Percentiles rank a stretch among this genome's conserved stretches.
phyloP scores from a whole-genome alignment of 345 rosid genomes.

The Punica granatum region DNA sequence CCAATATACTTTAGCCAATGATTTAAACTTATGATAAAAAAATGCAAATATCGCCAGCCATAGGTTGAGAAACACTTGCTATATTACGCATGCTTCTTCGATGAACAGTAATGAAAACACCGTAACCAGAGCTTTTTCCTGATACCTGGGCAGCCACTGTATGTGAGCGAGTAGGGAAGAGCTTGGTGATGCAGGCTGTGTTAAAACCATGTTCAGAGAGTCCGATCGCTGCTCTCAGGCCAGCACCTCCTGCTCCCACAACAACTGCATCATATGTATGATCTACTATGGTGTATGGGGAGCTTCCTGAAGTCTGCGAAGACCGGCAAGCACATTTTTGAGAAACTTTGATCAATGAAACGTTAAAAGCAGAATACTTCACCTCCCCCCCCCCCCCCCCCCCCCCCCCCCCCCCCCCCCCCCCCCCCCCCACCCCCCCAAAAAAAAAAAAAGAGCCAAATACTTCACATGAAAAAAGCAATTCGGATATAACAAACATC shows the following conservation, averaged over 20 bases:
- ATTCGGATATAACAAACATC: not conserved
- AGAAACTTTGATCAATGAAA: not conserved
- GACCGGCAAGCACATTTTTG: not conserved
- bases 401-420: no score
- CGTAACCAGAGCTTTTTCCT: not conserved
- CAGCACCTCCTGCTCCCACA: constrained; percentile 99
- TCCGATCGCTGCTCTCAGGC: constrained; percentile 93
- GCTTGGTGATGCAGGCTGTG: constrained; percentile 98
- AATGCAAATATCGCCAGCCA: no score
- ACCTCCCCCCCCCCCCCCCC: no score
- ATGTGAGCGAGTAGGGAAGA: constrained; percentile 92
- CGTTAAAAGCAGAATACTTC: no score
- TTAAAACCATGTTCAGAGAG: constrained; percentile 99
- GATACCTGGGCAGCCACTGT: constrained; percentile 98
- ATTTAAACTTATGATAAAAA: no score
- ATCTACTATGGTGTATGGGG: constrained; percentile 73
- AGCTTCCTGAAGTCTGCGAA: not conserved
- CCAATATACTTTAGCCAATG: no score
- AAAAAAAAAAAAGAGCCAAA: not conserved
- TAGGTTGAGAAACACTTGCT: no score
- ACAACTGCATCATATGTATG: constrained; percentile 95
- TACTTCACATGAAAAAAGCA: no score
- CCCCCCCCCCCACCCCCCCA: no score
- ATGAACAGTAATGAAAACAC: not conserved
- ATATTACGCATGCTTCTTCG: not conserved